phyloP scores from a whole-genome alignment of 2,329 filamentous ascomycete species.

The Phialophora expanda region DNA sequence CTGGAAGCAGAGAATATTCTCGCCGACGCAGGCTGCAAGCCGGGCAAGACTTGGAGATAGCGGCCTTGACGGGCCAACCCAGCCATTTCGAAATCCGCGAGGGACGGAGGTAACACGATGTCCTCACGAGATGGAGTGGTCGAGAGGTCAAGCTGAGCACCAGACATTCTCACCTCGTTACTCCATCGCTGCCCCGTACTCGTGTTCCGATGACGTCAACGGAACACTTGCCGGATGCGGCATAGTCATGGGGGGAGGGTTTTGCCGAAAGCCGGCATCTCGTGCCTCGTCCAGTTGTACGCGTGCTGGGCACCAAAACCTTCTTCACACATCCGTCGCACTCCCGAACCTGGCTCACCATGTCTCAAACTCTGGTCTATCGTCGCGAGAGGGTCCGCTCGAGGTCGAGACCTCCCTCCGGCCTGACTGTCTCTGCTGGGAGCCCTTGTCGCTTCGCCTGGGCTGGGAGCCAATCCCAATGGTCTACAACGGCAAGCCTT shows the following conservation, averaged over 20 bases:
- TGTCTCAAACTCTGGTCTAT: not conserved
- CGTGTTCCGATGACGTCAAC: constrained; percentile 20
- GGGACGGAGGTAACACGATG: not conserved
- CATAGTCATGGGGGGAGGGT: constrained; percentile 7
- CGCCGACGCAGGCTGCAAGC: not conserved
- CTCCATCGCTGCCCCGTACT: too few relatives aligned
- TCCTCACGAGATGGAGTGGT: not conserved
- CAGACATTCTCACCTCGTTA: not conserved
- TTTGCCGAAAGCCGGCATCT: not conserved
- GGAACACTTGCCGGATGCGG: constrained; percentile 18
- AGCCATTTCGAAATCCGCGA: not conserved
- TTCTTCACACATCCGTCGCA: not conserved
- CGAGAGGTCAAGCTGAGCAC: not conserved
- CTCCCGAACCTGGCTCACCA: not conserved
- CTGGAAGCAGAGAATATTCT: not conserved
- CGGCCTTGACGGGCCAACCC: not conserved
- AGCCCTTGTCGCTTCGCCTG: not conserved
- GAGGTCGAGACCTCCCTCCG: not conserved
- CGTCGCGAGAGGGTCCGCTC: not conserved
- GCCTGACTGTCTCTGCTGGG: not conserved
- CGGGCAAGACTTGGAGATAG: not conserved
- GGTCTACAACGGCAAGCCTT: constrained; percentile 37
- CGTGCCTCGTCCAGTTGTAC: not conserved
- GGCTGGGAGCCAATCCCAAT: constrained; percentile 19
- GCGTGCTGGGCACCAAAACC: not conserved